Base-by-base conservation (phyloP, 23 red algal genomes). In the Gracilaria gracilis region DNA sequence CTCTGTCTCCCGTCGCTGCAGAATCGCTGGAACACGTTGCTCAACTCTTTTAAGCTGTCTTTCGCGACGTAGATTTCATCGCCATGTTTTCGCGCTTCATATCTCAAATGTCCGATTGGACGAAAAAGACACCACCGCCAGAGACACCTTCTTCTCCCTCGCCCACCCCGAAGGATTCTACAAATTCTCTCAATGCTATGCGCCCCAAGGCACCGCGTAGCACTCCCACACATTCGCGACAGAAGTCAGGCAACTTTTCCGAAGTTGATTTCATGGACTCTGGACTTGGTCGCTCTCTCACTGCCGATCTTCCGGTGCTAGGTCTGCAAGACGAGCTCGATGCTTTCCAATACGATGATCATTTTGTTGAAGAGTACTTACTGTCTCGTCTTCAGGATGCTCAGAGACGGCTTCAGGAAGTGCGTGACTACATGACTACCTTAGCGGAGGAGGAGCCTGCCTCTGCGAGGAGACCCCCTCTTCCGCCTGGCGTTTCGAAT, bases 231-330 rank as follows among this genome's bases (percentile, higher is more conserved):
- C 87, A 90, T 75, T 40, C 46, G 29, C 87, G 87, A n/a, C 71
- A 79, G 32, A 64, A 65, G 42, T 90, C 87, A 29, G 77, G 75
- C 8, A 91, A 89, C 74, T 96, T 96, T 70, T 92, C 87, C 9
- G 95, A 96, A 85, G 73, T 77, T 11, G 95, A 93, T 19, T 88
- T 96, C 78, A 87, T 91, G 85, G 95, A 96, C 81, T 93, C 89
- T 51, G 95, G 95, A 12, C 84, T 96, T 51, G 89, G 89, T 50
- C 81, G 82, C 66, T 86, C 87, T 39, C 85, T 88, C 16, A 93
- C 88, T 9, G 71, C 83, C 77, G 76, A 85, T 23, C 55, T 91
- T 32, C 87, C 87, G 32, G 71, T 89, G 24, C 82, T 91, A 15
- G 92, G 83, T 57, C 36, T 94, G 54, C 80, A 90, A 85, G 78